Evolutionary conservation across 2,329 filamentous ascomycete species (phyloP), one percentile per base, ranked within the genome.

Genomic region (Ascosphaera apis): DNA sequence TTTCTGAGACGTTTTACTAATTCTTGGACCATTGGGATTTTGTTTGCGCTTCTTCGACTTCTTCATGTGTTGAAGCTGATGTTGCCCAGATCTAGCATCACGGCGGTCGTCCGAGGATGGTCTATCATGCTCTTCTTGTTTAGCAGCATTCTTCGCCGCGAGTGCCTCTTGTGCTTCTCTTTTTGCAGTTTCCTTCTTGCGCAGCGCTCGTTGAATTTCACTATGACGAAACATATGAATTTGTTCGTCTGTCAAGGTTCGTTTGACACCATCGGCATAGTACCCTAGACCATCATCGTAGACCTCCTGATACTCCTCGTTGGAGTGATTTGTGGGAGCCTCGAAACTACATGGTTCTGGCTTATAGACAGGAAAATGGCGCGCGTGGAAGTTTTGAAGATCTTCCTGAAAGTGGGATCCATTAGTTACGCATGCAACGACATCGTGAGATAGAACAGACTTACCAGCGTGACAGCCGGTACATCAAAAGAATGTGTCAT

Each of bases 221-320:
- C 79, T 86, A 50, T 91, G 81, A 41, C 84, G 68, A 52, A 93
- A 93, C 41, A 92, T 86, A 36, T 71, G 70, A 45, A 93, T 81
- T 58, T 93, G 80, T 45, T 83, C 79, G 48, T 93, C 80, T 7
- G 84, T 93, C 46, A 95, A 62, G 13, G 83, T 92, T 30, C 86
- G 76, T 51, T 88, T 88, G 41, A 73, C 70, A 2, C 86, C 84
- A 48, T 95, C 84, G 1, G 68, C 56, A 45, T 95, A 95, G 53
- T 81, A 86, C 13, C 83, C 86, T 12, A 93, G 61, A 1, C 59
- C 70, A 48, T 80, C 76, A 13, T 55, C 48, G 4, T 55, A 52
- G 27, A 54, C 44, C 13, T 45, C 39, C 8, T 44, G 31, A 1
- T 49, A 42, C 39, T 41, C 35, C 25, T 37, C 36, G 21, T 19